Evolutionary conservation across 2,329 filamentous ascomycete genomes (phyloP), one percentile per base, ranked within the genome.

Genomic region (Claviceps paspali): DNA sequence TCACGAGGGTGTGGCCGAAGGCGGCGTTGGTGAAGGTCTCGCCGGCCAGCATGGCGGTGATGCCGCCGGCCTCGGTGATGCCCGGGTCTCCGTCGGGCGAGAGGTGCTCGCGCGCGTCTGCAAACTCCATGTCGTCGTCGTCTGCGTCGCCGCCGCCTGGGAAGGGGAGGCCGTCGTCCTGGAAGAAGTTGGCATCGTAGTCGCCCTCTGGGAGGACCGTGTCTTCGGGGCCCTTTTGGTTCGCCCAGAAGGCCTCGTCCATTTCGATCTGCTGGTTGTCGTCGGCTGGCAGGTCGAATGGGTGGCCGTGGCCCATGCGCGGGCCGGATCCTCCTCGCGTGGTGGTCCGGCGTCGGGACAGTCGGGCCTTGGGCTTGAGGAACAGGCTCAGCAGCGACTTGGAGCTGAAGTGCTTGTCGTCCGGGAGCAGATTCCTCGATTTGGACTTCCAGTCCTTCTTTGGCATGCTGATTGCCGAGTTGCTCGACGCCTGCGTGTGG

Each of bases 401-500:
- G 7, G 88, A 96, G 62, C 87, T 94, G 65, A 98, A 96, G 55
- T 96, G 87, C 59, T 95, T 95, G 61, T 98, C 91, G 52, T 98
- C 91, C 2, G 92, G 88, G 4, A 98, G 74, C 3, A 98, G 70
- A 53, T 98, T 94, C 34, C 85, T 75, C 2, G 82, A 86, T 59
- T 93, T 94, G 28, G 84, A 91, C 56, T 84, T 91, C 85, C 88
- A 92, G 57, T 96, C 86, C 47, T 87, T 84, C 63, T 93, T 95
- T 14, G 88, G 82, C 47, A 98, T 57, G 33, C 77, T 84, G 47
- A 96, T 93, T 28, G 76, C 71, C 4, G 82, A 73, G 53, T 86
- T 92, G 36, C 79, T 84, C 14, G 78, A 70, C 6, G 88, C 85
- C 41, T 79, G 77, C 0, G 81, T 91, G 57, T 88, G 87, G 24